A percentile compares a stretch with the other conserved stretches of the same genome.
These are phyloP conservation scores for Phytopythium mirpurense DNA, from an alignment of 352 stramenopile genomes.

Conservation along the genomic window DNA sequence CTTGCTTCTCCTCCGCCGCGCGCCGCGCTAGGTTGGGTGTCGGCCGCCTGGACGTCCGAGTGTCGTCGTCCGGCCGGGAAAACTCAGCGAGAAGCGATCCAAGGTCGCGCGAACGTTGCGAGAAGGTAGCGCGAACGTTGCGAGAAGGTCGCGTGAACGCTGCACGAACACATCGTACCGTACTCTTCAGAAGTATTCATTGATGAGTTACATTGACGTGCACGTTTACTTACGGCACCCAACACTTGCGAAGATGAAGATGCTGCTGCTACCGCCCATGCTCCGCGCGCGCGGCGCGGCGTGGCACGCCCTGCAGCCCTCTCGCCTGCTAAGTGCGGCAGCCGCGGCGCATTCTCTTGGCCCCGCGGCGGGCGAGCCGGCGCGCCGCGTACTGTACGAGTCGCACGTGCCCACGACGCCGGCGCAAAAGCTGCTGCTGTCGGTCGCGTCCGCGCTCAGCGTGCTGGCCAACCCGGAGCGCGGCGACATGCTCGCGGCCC, in stretches of 20 bases:
- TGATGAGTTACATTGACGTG: too few relatives aligned
- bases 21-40: not conserved
- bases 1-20: not conserved
- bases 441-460: constrained; percentile 81
- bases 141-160: not conserved
- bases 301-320: too few relatives aligned
- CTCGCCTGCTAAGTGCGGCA: too few relatives aligned
- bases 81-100: too few relatives aligned
- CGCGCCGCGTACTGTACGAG: constrained; percentile 58
- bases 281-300: too few relatives aligned
- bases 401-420: constrained; percentile 72
- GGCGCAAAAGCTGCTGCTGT: constrained; percentile 84
- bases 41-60: not conserved
- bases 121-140: not conserved
- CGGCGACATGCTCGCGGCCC: constrained; percentile 91
- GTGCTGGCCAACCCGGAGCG: constrained; percentile 92
- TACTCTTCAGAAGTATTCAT: too few relatives aligned
- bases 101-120: not conserved
- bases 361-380: constrained; percentile 38
- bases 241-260: too few relatives aligned
- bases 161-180: not conserved
- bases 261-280: too few relatives aligned
- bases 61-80: not conserved
- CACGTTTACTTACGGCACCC: not conserved
- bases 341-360: not conserved